Evolutionary conservation across 1,284 basidiomycete genomes (phyloP).

Genomic region (Mycena citricolor): DNA sequence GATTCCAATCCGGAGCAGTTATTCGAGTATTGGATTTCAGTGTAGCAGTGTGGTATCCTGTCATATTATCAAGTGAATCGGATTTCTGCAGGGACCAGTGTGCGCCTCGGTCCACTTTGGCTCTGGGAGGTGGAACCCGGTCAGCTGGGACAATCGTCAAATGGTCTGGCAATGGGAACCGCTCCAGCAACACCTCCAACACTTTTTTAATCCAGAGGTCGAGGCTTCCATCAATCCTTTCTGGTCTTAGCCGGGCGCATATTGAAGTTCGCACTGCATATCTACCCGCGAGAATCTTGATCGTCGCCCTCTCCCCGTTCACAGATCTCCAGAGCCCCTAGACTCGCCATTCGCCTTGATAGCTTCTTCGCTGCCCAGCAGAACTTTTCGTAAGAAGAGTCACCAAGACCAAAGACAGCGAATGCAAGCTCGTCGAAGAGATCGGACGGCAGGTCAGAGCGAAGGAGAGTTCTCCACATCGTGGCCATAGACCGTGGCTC

Average conservation of each 20-base stretch:
- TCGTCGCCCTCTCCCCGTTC: slow-evolving; percentile 79
- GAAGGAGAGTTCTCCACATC: slow-evolving; percentile 84
- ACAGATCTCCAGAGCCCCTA: slow-evolving; percentile 76
- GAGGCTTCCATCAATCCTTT: slow-evolving; percentile 69
- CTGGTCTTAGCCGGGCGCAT: background rate
- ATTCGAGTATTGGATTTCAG: slow-evolving; percentile 62
- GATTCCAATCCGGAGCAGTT: slow-evolving; percentile 79
- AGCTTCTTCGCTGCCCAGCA: slow-evolving; percentile 96
- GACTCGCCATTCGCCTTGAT: slow-evolving; percentile 63
- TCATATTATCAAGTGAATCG: too few relatives aligned
- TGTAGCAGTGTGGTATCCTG: slow-evolving; percentile 46
- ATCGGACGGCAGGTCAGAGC: slow-evolving; percentile 78
- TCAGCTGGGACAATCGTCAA: slow-evolving; percentile 35
- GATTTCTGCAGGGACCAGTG: background rate
- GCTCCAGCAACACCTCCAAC: slow-evolving; percentile 41
- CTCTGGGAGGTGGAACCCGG: slow-evolving; percentile 50
- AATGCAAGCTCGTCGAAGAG: slow-evolving; percentile 81
- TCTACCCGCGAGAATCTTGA: slow-evolving; percentile 67
- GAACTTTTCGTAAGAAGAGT: slow-evolving; percentile 89
- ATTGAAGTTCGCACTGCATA: slow-evolving; percentile 10
- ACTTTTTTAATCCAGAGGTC: slow-evolving; percentile 63
- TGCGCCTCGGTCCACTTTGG: slow-evolving; percentile 39
- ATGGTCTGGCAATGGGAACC: slow-evolving; percentile 50
- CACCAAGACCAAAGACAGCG: slow-evolving; percentile 87
- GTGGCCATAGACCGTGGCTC: slow-evolving; percentile 84